phyloP scores from a whole-genome alignment of 768 basidiomycete species.

The Bullera alba region DNA sequence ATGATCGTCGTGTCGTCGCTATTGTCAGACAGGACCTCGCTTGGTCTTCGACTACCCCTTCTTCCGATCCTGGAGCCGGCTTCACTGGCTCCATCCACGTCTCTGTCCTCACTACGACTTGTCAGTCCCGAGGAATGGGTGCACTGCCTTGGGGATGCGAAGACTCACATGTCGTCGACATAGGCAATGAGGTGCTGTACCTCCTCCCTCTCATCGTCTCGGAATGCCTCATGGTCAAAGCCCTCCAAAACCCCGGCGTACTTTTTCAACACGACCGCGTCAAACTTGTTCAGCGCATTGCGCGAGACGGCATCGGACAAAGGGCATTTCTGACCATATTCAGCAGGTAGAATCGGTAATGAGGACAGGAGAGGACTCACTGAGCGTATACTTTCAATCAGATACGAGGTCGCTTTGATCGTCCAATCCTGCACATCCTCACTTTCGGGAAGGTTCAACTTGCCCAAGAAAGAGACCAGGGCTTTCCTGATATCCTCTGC shows the following conservation, averaged over 20 bases:
- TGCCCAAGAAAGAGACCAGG: constrained; percentile 58
- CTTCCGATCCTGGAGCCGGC: constrained; percentile 1
- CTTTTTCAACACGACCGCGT: constrained; percentile 60
- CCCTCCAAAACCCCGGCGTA: constrained; percentile 61
- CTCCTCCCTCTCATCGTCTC: constrained; percentile 11
- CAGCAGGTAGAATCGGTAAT: neutral
- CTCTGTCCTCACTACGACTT: neutral
- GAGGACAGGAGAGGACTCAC: neutral
- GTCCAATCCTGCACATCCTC: constrained; percentile 62
- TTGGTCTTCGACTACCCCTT: neutral
- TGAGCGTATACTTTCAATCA: constrained; percentile 57
- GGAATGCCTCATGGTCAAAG: constrained; percentile 50
- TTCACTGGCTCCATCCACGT: neutral
- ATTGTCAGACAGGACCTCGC: neutral
- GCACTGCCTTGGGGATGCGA: neutral
- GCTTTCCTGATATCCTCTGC: constrained; percentile 62
- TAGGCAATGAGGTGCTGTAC: constrained; percentile 22
- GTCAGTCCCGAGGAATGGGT: neutral
- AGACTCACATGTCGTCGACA: constrained; percentile 34
- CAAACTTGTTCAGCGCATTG: constrained; percentile 68
- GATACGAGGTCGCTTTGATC: constrained; percentile 52
- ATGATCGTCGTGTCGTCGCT: neutral
- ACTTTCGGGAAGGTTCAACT: constrained; percentile 59
- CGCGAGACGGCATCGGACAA: constrained; percentile 56
- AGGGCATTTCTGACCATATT: constrained; percentile 53